Evolutionary conservation across 495 filamentous ascomycete genomes (phyloP).

Genomic region (Daldinia vernicosa): DNA sequence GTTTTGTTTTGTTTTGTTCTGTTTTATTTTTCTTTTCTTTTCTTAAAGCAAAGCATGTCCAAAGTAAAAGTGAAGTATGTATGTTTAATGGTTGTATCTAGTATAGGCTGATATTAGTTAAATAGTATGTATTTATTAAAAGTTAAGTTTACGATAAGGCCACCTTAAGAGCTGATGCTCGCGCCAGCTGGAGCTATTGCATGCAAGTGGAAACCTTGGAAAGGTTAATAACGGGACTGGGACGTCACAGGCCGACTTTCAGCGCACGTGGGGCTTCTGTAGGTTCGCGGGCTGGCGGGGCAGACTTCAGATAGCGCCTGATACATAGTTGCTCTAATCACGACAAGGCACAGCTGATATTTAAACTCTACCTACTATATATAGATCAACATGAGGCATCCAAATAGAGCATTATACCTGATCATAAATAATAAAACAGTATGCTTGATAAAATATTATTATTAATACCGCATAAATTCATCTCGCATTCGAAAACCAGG

Average conservation of each 20-base stretch:
- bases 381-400: no score
- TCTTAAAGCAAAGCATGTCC: not conserved
- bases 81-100: no score
- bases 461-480: not conserved
- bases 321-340: not conserved
- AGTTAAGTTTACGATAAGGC: not conserved
- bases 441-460: not conserved
- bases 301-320: not conserved
- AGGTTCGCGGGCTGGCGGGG: slow-evolving; percentile 31
- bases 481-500: not conserved
- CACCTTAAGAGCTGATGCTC: not conserved
- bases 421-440: not conserved
- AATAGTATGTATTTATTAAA: no score
- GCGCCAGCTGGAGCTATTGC: slow-evolving; percentile 8
- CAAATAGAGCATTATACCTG: not conserved
- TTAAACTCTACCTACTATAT: not conserved
- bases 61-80: not conserved
- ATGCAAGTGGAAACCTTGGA: not conserved
- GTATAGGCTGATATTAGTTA: no score
- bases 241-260: slow-evolving; percentile 26
- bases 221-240: slow-evolving; percentile 24
- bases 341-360: not conserved
- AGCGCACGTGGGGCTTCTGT: slow-evolving; percentile 40
- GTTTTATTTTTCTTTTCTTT: not conserved
- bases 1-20: not conserved